Evolutionary conservation across 352 stramenopile species (phyloP), one percentile per base, ranked within the genome.

Genomic region (Globisporangium okanoganense): DNA sequence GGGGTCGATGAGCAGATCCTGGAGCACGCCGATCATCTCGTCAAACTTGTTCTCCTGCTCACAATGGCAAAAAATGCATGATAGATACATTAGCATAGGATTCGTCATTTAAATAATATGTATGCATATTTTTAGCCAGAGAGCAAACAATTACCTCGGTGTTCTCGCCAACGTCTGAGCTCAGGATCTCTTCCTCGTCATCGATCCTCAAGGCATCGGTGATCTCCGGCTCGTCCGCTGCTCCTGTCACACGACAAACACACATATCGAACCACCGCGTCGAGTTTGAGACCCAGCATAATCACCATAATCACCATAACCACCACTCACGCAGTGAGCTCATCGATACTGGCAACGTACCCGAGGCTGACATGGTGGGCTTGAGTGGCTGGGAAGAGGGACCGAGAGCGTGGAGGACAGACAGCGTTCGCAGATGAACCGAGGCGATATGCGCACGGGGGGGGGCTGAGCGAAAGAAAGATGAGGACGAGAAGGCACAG

Each of bases 1-100:
- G 0, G 82, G 81, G 56, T 92, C 84, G 31, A 90, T 90, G 20
- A 95, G 67, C 16, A 92, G 74, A 49, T 95, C 79, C 47, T 92
- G 84, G 24, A 92, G 69, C 38, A 82, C 77, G 33, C 79, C 82
- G 43, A 92, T 90, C 78, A 89, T 90, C 53, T 91, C 69, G 47
- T 95, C 85, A 45, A 95, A 87, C 44, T 89, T 80, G 56, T 72
- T 70, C 58, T 92, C 75, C 71, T 85, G 47, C 5, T 3, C 25
- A 1, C 22, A 51, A 2, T 38, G 25, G 16, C 9, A 49, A 7
- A 13, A 36, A 12, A 62, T 36, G 22, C 52, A 29, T 14, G 51
- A 62, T 25, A 1, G 18, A 35, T n/a, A 10, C 1, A 12, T 40
- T 12, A 40, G 9, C 35, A 40, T 40, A 40, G 35, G n/a, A 53